A percentile compares a stretch with the other conserved stretches of the same genome.
These are phyloP conservation scores for Athelia sp. DNA, from an alignment of 1,284 basidiomycete genomes.

Conservation along the genomic window DNA sequence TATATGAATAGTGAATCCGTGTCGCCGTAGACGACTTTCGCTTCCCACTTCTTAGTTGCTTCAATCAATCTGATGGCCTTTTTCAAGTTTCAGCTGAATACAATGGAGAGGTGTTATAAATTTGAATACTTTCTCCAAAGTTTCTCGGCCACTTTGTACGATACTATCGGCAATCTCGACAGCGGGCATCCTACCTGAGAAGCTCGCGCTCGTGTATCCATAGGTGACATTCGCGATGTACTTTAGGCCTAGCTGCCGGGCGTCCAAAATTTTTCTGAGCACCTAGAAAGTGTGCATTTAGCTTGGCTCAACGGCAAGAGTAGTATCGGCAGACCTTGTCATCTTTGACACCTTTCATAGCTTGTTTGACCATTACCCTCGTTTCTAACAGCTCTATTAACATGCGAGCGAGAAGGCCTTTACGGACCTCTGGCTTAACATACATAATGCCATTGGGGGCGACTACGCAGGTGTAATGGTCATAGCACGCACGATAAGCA, in stretches of 20 bases:
- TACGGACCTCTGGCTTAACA: constrained; percentile 81
- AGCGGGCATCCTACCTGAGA: constrained; percentile 95
- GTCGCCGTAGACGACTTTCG: constrained; percentile 95
- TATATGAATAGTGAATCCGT: constrained; percentile 94
- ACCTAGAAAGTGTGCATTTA: constrained; percentile 40
- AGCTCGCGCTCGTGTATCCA: constrained; percentile 92
- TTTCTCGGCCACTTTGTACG: constrained; percentile 94
- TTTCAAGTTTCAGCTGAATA: constrained; percentile 1
- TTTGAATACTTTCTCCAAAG: constrained; percentile 76
- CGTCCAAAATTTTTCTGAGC: constrained; percentile 73
- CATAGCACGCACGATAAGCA: background rate
- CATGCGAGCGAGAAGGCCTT: constrained; percentile 88
- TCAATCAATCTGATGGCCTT: constrained; percentile 87
- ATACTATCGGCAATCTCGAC: constrained; percentile 98
- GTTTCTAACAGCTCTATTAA: constrained; percentile 90
- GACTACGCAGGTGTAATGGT: constrained; percentile 42
- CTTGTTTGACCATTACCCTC: constrained; percentile 96
- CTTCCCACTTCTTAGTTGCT: constrained; percentile 78
- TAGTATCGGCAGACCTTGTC: constrained; percentile 60
- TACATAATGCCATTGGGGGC: constrained; percentile 95
- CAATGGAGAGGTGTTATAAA: background rate
- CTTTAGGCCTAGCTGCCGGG: constrained; percentile 85
- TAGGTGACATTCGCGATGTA: constrained; percentile 90
- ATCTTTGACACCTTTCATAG: constrained; percentile 78
- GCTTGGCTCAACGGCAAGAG: background rate